A percentile compares a stretch with the other conserved stretches of the same genome.
These are phyloP conservation scores for Colletotrichum sp. DNA, from an alignment of 2,329 filamentous ascomycete genomes.

Conservation along the genomic window DNA sequence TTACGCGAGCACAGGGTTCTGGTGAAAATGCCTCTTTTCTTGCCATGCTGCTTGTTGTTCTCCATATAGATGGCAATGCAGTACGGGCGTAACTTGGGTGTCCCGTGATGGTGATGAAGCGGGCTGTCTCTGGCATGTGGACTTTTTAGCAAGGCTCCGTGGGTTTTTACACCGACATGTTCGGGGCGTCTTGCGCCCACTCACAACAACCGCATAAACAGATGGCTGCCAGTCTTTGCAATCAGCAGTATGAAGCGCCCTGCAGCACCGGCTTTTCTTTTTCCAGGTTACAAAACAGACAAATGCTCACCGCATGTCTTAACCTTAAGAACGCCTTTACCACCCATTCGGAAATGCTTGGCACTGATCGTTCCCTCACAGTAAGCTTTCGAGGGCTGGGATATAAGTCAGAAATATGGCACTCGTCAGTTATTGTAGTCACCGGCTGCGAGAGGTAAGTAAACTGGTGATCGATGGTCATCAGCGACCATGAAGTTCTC, in stretches of 20 bases:
- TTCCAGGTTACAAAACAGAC: not conserved
- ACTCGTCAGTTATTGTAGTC: not conserved
- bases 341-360: conserved; percentile 1
- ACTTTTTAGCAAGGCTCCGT: not conserved
- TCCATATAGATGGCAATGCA: not conserved
- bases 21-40: not conserved
- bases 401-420: not conserved
- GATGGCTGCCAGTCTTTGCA: not conserved
- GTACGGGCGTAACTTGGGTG: not conserved
- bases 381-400: not conserved
- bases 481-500: not conserved
- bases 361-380: not conserved
- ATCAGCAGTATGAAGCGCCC: not conserved
- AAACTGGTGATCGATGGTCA: not conserved
- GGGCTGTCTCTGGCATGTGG: not conserved
- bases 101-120: not conserved
- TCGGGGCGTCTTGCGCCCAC: not conserved
- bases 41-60: not conserved
- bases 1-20: not conserved
- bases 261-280: not conserved
- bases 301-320: not conserved
- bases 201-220: not conserved
- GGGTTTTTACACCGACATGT: not conserved
- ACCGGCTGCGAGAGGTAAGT: not conserved
- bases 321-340: conserved; percentile 6